Evolutionary conservation across 345 rosid species (phyloP).

Genomic region (Chamaenerion angustifolium): DNA sequence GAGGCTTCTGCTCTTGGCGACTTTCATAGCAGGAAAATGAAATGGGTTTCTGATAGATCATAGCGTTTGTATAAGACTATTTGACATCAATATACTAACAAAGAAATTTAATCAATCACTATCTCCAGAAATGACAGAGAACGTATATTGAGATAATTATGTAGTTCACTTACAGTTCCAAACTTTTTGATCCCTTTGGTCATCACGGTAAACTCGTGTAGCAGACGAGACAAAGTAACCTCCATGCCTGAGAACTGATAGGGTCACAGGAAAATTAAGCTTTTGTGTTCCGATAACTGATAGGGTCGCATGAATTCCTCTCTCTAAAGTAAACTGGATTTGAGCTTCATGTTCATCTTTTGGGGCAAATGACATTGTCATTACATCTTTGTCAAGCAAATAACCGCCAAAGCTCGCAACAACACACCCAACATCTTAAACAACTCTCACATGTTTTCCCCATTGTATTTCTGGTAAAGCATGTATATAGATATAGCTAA

Average conservation of each 20-base stretch:
- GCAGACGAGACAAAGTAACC: conserved; percentile 97
- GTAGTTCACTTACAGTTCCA: conserved; percentile 41
- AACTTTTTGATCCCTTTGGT: conserved; percentile 48
- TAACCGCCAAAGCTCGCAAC: conserved; percentile 92
- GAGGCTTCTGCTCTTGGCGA: conserved; percentile 40
- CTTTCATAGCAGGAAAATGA: conserved; percentile 53
- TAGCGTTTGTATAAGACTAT: conserved; percentile 12
- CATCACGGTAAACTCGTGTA: conserved; percentile 64
- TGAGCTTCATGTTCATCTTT: conserved; percentile 99
- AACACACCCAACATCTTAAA: conserved; percentile 84
- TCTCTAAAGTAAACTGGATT: conserved; percentile 86
- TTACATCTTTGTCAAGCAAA: conserved; percentile 57
- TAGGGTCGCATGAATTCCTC: conserved; percentile 86
- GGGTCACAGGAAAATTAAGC: conserved; percentile 61
- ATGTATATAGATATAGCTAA: conserved; percentile 18
- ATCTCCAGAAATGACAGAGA: too few relatives aligned
- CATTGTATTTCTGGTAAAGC: conserved; percentile 53
- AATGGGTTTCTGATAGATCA: conserved; percentile 69
- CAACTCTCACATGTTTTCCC: conserved; percentile 57
- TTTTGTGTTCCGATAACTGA: conserved; percentile 77
- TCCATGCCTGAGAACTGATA: conserved; percentile 78
- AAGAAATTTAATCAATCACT: too few relatives aligned
- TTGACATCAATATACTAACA: too few relatives aligned
- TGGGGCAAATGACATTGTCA: conserved; percentile 91
- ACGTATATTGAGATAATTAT: neutral